Conservation (phyloP, 306 rosid species). For the Hylodesmum podocarpum region DNA sequence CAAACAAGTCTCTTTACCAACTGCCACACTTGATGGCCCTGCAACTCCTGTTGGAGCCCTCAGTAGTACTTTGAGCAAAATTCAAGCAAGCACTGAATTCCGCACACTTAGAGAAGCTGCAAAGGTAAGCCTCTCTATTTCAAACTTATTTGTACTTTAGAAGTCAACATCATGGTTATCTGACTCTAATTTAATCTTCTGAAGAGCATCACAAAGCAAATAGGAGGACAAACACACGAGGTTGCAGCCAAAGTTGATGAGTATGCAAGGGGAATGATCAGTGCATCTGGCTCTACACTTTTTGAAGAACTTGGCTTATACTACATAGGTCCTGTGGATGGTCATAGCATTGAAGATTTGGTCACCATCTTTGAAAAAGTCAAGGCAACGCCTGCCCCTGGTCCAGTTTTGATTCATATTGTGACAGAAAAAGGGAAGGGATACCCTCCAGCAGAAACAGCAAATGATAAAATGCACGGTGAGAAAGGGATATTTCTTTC, state of each 20-base stretch:
- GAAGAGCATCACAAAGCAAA: slow-evolving; percentile 68
- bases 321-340: slow-evolving; percentile 92
- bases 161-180: not conserved
- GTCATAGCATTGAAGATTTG: slow-evolving; percentile 70
- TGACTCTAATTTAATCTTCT: slow-evolving; percentile 27
- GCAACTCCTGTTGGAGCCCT: slow-evolving; percentile 93
- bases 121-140: slow-evolving; percentile 63
- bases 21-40: slow-evolving; percentile 95
- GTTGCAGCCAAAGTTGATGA: slow-evolving; percentile 91
- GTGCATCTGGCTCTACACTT: slow-evolving; percentile 76
- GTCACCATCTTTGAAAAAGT: slow-evolving; percentile 67
- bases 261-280: slow-evolving; percentile 80
- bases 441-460: slow-evolving; percentile 85
- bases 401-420: slow-evolving; percentile 87
- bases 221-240: slow-evolving; percentile 71
- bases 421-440: slow-evolving; percentile 96
- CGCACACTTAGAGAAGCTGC: slow-evolving; percentile 85
- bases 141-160: not conserved
- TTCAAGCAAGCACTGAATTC: slow-evolving; percentile 80
- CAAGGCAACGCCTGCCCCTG: slow-evolving; percentile 76
- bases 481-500: slow-evolving; percentile 17
- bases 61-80: slow-evolving; percentile 66
- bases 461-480: slow-evolving; percentile 93
- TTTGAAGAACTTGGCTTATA: slow-evolving; percentile 93
- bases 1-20: slow-evolving; percentile 94